These are phyloP conservation scores for Hirschfeldia incana DNA, from an alignment of 345 rosid genomes.

Conservation along the genomic window DNA sequence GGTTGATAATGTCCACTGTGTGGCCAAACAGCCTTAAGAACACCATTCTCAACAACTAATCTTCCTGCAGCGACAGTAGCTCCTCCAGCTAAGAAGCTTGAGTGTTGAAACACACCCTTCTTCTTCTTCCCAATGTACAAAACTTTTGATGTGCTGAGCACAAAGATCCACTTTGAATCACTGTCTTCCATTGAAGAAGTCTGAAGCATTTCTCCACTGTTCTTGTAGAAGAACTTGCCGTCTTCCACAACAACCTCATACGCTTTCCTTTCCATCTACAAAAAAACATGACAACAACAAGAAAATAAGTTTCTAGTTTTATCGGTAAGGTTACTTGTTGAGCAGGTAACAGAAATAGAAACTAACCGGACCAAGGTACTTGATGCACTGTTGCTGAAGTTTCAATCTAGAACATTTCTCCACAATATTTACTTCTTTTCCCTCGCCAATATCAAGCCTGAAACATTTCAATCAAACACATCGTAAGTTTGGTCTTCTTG, in stretches of 20 bases:
- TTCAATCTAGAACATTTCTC: constrained; percentile 74
- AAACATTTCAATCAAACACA: constrained; percentile 28
- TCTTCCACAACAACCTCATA: constrained; percentile 64
- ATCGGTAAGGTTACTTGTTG: constrained; percentile 4
- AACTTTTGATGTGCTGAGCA: constrained; percentile 71
- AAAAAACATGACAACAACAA: background rate
- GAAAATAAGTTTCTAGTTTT: background rate
- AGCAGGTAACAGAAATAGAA: background rate
- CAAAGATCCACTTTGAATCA: constrained; percentile 88
- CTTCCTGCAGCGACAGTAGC: constrained; percentile 83
- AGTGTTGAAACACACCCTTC: constrained; percentile 85
- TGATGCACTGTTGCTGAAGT: constrained; percentile 89
- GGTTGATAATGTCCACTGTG: background rate
- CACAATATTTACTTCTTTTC: constrained; percentile 69
- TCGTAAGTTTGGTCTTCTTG: constrained; percentile 22
- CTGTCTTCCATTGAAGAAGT: constrained; percentile 42
- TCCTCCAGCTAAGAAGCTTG: constrained; percentile 97
- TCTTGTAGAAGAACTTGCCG: constrained; percentile 67
- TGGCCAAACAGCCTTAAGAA: constrained; percentile 94
- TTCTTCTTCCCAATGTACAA: constrained; percentile 76
- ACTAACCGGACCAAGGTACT: constrained; percentile 89
- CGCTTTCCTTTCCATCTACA: constrained; percentile 29
- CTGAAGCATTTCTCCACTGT: constrained; percentile 49
- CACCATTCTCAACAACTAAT: constrained; percentile 59
- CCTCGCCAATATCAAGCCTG: constrained; percentile 98